Conservation (phyloP, 225 moss, liverwort and hornwort genomes). For the Lunularia cruciata region DNA sequence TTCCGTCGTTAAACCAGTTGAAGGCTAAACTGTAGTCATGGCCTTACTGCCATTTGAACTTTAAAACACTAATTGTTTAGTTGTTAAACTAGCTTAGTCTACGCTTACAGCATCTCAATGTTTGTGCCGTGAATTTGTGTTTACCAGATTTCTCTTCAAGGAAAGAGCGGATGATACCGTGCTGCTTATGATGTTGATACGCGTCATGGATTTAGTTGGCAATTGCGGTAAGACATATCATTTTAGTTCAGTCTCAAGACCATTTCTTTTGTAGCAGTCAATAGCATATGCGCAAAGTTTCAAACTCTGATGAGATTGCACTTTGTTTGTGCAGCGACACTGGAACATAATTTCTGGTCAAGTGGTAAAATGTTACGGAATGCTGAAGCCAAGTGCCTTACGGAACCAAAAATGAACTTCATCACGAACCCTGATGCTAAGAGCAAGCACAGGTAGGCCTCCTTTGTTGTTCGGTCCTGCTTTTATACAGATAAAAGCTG, state of each 20-base stretch:
- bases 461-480: too few species aligned
- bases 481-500: too few species aligned
- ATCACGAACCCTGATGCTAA: conserved; percentile 72
- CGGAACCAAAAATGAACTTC: conserved; percentile 88
- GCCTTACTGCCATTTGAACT: too few species aligned
- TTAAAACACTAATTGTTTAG: too few species aligned
- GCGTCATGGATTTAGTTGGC: conserved; percentile 82
- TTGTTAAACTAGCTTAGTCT: too few species aligned
- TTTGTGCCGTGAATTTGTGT: too few species aligned
- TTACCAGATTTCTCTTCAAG: conserved; percentile 67
- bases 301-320: too few species aligned
- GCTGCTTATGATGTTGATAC: conserved; percentile 84
- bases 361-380: conserved; percentile 56
- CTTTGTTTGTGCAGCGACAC: conserved; percentile 32
- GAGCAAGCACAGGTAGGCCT: conserved; percentile 70
- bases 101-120: too few species aligned
- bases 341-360: conserved; percentile 47
- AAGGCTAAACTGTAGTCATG: too few species aligned
- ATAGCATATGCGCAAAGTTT: too few species aligned
- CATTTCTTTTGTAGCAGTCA: not conserved
- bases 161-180: conserved; percentile 97
- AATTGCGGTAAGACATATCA: conserved; percentile 64
- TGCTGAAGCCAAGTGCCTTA: conserved; percentile 70
- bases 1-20: too few species aligned
- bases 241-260: not conserved